phyloP scores from a whole-genome alignment of 2,329 filamentous ascomycete species.

The Penicillium expansum region DNA sequence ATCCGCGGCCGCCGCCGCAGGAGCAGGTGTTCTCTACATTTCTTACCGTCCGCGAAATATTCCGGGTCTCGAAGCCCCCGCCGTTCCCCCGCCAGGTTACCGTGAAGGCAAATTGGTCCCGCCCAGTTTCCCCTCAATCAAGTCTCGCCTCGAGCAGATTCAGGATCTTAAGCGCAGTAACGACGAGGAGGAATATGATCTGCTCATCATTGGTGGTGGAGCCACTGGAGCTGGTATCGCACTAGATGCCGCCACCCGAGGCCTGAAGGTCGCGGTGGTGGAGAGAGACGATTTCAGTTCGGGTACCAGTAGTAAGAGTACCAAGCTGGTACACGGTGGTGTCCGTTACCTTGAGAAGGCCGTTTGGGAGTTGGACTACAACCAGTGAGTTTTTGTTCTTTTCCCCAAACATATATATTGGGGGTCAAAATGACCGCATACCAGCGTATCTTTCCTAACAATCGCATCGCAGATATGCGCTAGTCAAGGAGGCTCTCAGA shows the following conservation, averaged over 20 bases:
- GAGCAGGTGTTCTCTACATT: slow-evolving; percentile 58
- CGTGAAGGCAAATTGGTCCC: slow-evolving; percentile 57
- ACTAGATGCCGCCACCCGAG: slow-evolving; percentile 74
- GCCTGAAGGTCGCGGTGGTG: slow-evolving; percentile 74
- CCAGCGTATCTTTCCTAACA: slow-evolving; percentile 4
- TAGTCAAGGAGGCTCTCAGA: slow-evolving; percentile 77
- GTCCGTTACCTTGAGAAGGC: slow-evolving; percentile 85
- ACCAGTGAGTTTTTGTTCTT: slow-evolving; percentile 54
- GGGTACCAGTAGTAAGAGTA: slow-evolving; percentile 82
- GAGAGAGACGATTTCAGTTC: slow-evolving; percentile 80
- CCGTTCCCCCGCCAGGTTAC: slow-evolving; percentile 62
- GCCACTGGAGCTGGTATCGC: slow-evolving; percentile 79
- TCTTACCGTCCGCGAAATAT: slow-evolving; percentile 63
- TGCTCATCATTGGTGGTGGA: slow-evolving; percentile 75
- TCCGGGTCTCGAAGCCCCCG: slow-evolving; percentile 60
- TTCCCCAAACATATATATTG: not conserved
- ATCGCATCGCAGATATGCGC: slow-evolving; percentile 50
- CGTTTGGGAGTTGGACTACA: slow-evolving; percentile 80
- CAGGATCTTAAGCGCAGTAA: slow-evolving; percentile 49
- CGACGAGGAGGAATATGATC: slow-evolving; percentile 62
- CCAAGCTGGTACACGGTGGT: slow-evolving; percentile 80
- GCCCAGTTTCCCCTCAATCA: slow-evolving; percentile 53
- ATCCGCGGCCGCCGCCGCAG: slow-evolving; percentile 53
- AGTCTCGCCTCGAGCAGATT: slow-evolving; percentile 52
- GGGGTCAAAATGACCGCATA: not conserved